Conservation (phyloP, 2,329 filamentous ascomycete species). For the Fusarium tjaetaba region DNA sequence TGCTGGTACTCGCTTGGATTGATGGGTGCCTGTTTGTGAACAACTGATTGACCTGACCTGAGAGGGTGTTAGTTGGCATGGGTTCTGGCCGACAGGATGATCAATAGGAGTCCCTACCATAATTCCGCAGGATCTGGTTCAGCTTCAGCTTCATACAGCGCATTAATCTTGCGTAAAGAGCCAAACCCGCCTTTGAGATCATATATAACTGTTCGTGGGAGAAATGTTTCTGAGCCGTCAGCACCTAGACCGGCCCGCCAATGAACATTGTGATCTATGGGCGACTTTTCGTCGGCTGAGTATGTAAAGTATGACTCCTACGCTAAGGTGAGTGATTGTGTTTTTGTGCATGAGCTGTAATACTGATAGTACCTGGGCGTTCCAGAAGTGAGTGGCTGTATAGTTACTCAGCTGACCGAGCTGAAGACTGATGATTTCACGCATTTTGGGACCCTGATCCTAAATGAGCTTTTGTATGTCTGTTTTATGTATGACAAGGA, state of each 20-base stretch:
- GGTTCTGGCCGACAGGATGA: too few species aligned
- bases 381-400: conserved; percentile 96
- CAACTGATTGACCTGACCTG: conserved; percentile 73
- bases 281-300: conserved; percentile 54
- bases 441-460: conserved; percentile 66
- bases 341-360: not conserved
- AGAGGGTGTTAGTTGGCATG: not conserved
- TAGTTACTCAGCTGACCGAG: conserved; percentile 94
- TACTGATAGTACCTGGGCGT: conserved; percentile 72
- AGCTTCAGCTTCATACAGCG: conserved; percentile 75
- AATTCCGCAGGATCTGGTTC: conserved; percentile 47
- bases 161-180: conserved; percentile 85
- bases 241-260: conserved; percentile 85
- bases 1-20: conserved; percentile 79
- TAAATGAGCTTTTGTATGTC: not conserved
- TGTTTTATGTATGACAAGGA: not conserved
- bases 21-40: conserved; percentile 76
- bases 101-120: conserved; percentile 47
- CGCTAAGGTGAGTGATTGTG: conserved; percentile 1
- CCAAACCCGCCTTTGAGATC: conserved; percentile 96
- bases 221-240: conserved; percentile 90
- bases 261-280: conserved; percentile 71
- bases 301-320: conserved; percentile 99
- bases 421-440: conserved; percentile 94
- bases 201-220: conserved; percentile 90